Percentiles rank a stretch among this genome's conserved stretches.
Evolutionary conservation across 2,329 filamentous ascomycete genomes (phyloP).

Genomic region (Cryphonectria radicalis): DNA sequence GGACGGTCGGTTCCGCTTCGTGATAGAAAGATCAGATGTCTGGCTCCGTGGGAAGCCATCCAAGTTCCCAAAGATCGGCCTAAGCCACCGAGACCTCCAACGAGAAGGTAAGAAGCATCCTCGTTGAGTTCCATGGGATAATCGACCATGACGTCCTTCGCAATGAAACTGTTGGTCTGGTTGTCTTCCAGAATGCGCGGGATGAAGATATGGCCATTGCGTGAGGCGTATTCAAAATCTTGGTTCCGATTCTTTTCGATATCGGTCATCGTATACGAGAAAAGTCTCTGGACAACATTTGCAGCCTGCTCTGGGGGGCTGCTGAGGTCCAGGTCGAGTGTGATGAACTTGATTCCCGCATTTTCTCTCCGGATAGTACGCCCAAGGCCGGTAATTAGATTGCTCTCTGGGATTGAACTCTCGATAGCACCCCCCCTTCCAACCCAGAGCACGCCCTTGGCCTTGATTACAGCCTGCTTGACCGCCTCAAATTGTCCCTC

Average conservation of each 20-base stretch:
- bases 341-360: neutral
- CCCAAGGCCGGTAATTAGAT: neutral
- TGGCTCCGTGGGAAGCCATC: neutral
- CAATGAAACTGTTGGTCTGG: neutral
- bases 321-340: neutral
- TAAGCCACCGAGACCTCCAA: neutral
- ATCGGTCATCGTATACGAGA: neutral
- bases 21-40: neutral
- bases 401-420: neutral
- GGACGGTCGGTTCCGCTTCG: neutral
- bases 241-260: neutral
- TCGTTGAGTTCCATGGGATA: neutral
- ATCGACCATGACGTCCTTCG: neutral
- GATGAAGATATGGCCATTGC: neutral
- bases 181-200: neutral
- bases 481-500: neutral
- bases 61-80: neutral
- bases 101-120: neutral
- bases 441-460: neutral
- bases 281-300: neutral
- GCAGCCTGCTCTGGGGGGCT: neutral
- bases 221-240: neutral
- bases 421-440: neutral
- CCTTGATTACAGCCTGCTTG: neutral
- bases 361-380: neutral